These are phyloP conservation scores for Paecilomyces niveus DNA, from an alignment of 2,329 filamentous ascomycete species.

Conservation along the genomic window DNA sequence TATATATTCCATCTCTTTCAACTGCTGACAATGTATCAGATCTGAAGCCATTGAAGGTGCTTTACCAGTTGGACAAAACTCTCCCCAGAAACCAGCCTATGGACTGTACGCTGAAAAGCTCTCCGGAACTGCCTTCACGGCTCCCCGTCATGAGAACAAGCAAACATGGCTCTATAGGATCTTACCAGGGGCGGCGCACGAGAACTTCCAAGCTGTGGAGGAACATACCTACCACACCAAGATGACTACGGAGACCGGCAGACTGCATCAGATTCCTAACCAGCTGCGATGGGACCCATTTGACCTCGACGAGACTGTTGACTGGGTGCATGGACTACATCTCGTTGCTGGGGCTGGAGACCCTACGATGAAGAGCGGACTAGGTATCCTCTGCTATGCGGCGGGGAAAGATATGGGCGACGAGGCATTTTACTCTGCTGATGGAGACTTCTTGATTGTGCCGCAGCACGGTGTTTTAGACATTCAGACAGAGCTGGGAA, in stretches of 20 bases:
- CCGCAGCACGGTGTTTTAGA: conserved; percentile 67
- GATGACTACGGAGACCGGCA: conserved; percentile 36
- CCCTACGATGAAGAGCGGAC: conserved; percentile 66
- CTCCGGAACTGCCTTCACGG: conserved; percentile 65
- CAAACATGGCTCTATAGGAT: conserved; percentile 69
- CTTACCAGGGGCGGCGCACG: conserved; percentile 56
- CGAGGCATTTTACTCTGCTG: conserved; percentile 75
- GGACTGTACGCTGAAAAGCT: conserved; percentile 79
- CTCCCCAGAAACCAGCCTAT: conserved; percentile 69
- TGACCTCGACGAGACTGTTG: conserved; percentile 61
- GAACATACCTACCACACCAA: conserved; percentile 39
- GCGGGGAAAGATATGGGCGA: conserved; percentile 72
- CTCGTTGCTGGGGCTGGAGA: conserved; percentile 74
- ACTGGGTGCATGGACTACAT: conserved; percentile 63
- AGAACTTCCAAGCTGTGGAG: conserved; percentile 40
- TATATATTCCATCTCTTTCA: not conserved
- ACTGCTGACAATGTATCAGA: conserved; percentile 35
- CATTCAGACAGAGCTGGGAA: conserved; percentile 70
- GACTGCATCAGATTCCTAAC: conserved; percentile 69
- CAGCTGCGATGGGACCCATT: conserved; percentile 76
- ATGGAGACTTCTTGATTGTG: conserved; percentile 72
- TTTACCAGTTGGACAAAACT: conserved; percentile 69
- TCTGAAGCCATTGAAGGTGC: conserved; percentile 70
- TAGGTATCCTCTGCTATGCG: conserved; percentile 75
- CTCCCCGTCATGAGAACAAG: conserved; percentile 60